Evolutionary conservation across 1,284 basidiomycete species (phyloP), one percentile per base, ranked within the genome.

Genomic region (Inonotus obliquus): DNA sequence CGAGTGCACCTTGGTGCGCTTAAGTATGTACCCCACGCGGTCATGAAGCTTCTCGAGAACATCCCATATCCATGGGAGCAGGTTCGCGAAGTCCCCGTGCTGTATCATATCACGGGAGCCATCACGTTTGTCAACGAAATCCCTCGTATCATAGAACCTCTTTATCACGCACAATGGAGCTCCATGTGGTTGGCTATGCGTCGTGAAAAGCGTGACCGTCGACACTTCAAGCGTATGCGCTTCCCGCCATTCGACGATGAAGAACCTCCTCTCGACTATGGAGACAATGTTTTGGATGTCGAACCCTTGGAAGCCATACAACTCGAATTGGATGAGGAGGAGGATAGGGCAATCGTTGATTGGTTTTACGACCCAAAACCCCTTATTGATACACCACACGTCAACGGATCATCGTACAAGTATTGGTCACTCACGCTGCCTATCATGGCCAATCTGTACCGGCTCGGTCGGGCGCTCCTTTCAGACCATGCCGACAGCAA

Each of bases 111-210:
- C 70, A 98, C 97, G n/a, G 97, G 97, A 68, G 97, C 97, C 54
- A 99, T 99, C 75, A 99, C 97, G 1, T 99, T 99, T 71, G 96
- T 99, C 69, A 99, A 99, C 77, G 95, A 99, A 75, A 91, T 98
- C 45, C 97, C 97, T 54, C 89, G 93, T 53, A 88, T 99, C 66
- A 92, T 99, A 64, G 96, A 98, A 73, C 97, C 97, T 4, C 86
- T 99, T 21, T 99, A 98, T 75, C 97, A 99, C 73, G 96, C 97
- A 0, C 97, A 99, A 71, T 99, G 97, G 97, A 96, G 94, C 69
- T 92, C 94, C 3, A 99, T 99, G 97, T 99, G 97, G 97, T 81
- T 99, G 41, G 96, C 97, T 21, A 99, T 99, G 97, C 85, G 97
- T 67, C 81, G 97, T 67, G 97, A 99, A 79, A 99, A 99, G 81